Base-by-base conservation (phyloP, 1,284 basidiomycete genomes). In the Phenoliferia sp. region DNA sequence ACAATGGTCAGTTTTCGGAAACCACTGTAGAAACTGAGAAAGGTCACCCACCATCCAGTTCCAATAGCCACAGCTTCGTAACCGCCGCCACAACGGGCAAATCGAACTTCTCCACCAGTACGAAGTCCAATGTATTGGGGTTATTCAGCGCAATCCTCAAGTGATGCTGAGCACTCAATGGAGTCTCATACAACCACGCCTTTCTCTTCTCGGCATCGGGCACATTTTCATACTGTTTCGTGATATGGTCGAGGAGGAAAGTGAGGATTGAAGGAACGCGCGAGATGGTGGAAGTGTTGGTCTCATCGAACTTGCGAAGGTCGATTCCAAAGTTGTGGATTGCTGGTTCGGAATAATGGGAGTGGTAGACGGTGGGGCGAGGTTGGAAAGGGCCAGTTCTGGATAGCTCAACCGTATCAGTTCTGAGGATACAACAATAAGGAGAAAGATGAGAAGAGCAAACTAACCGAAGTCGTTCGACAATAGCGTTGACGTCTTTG, bases 61-160 rank as follows among this genome's bases (percentile, higher is more conserved):
- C 76, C n/a, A 76, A 67, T 3, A 76, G 65, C 65, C 70, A 76
- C 3, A 76, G 66, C 65, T 76, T 76, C 59, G 71, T 57, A 9
- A 63, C 61, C n/a, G 66, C 61, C 32, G 69, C 74, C 22, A 75
- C 59, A 56, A 73, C 62, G 29, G 73, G 72, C 12, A 75, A 57
- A 48, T 76, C 73, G 65, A 69, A 68, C 26, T 61, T 36, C 26
- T 54, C 52, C 56, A 69, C 44, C 26, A 44, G 34, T 9, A 59
- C 31, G 15, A n/a, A 26, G 19, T 39, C 26, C 35, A 56, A 59
- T 28, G 32, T 16, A 36, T 31, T 19, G 19, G 28, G 34, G 55
- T 12, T 29, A 56, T 48, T 64, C 36, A 64, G 62, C 26, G 55
- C 54, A 22, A 44, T 39, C 35, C 52, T 28, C 39, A 61, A 44